phyloP scores from a whole-genome alignment of 2,329 filamentous ascomycete genomes.

The Curvularia spicifera region DNA sequence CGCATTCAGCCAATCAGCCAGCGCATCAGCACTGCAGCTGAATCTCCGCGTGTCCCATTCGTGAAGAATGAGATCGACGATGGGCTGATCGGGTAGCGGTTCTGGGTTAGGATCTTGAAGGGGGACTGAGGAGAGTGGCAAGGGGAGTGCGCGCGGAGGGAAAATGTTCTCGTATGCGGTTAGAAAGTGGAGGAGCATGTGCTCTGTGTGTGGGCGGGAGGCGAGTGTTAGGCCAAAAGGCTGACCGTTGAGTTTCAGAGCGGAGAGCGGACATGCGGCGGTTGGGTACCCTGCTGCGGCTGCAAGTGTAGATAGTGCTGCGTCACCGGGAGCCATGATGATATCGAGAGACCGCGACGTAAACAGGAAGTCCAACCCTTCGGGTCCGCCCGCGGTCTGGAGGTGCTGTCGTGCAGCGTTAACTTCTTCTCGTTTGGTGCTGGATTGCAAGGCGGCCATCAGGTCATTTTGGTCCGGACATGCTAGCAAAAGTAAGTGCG shows the following conservation, averaged over 20 bases:
- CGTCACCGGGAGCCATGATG: slow-evolving; percentile 45
- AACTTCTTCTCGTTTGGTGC: slow-evolving; percentile 32
- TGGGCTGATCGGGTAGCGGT: slow-evolving; percentile 42
- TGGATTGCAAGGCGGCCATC: slow-evolving; percentile 40
- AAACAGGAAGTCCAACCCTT: slow-evolving; percentile 45
- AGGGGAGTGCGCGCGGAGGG: slow-evolving; percentile 40
- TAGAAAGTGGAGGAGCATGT: slow-evolving; percentile 45
- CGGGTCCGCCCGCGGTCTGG: slow-evolving; percentile 36
- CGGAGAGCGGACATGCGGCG: slow-evolving; percentile 43
- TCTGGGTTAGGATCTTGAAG: slow-evolving; percentile 35
- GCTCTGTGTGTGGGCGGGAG: slow-evolving; percentile 42
- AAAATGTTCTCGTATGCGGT: slow-evolving; percentile 48
- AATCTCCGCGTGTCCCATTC: slow-evolving; percentile 46
- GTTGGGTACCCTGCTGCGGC: slow-evolving; percentile 48
- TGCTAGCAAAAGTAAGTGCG: slow-evolving; percentile 19
- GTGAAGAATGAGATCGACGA: slow-evolving; percentile 43
- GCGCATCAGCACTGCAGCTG: slow-evolving; percentile 41
- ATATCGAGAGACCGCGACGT: slow-evolving; percentile 40
- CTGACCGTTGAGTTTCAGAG: slow-evolving; percentile 46
- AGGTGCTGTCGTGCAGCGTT: slow-evolving; percentile 38
- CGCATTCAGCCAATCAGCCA: slow-evolving; percentile 45
- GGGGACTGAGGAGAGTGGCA: slow-evolving; percentile 39
- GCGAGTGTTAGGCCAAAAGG: slow-evolving; percentile 46
- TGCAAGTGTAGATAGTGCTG: slow-evolving; percentile 44
- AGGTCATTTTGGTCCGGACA: slow-evolving; percentile 48